Percentiles rank a stretch among this genome's conserved stretches.
These are phyloP conservation scores for Shiraia bambusicola DNA, from an alignment of 2,329 filamentous ascomycete genomes.

Conservation along the genomic window DNA sequence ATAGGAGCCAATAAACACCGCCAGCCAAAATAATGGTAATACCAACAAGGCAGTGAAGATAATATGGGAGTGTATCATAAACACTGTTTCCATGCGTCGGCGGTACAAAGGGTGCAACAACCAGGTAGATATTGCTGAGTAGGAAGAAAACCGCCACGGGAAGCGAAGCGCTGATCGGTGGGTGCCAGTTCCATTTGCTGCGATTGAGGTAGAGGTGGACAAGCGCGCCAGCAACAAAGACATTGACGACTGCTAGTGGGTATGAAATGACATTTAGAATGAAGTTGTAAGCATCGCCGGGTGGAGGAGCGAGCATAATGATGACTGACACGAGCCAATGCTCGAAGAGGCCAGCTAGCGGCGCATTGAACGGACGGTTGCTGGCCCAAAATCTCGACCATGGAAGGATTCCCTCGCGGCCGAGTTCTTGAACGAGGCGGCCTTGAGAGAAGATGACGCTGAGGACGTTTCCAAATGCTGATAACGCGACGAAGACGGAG, in stretches of 20 bases:
- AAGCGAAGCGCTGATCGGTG: constrained; percentile 53
- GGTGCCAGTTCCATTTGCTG: constrained; percentile 50
- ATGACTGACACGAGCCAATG: constrained; percentile 66
- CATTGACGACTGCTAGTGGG: constrained; percentile 60
- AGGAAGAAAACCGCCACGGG: constrained; percentile 56
- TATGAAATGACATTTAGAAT: constrained; percentile 61
- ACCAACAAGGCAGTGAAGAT: constrained; percentile 56
- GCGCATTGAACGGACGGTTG: constrained; percentile 65
- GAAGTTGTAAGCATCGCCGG: constrained; percentile 68
- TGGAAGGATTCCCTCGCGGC: constrained; percentile 66
- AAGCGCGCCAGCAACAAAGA: constrained; percentile 53
- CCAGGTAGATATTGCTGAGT: constrained; percentile 55
- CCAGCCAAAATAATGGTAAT: constrained; percentile 53
- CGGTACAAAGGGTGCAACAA: constrained; percentile 55
- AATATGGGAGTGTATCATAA: constrained; percentile 57
- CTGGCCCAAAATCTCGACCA: constrained; percentile 64
- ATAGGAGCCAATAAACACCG: constrained; percentile 55
- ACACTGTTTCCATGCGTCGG: constrained; percentile 52
- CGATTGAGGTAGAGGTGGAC: constrained; percentile 50
- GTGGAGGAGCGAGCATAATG: constrained; percentile 67
- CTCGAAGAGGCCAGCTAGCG: constrained; percentile 61
- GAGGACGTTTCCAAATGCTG: constrained; percentile 67
- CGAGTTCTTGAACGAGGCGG: constrained; percentile 65
- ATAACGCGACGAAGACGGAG: constrained; percentile 67
- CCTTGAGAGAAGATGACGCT: constrained; percentile 70